phyloP scores from a whole-genome alignment of 192 early-diverging fungal genomes.

The Geosiphon pyriformis region DNA sequence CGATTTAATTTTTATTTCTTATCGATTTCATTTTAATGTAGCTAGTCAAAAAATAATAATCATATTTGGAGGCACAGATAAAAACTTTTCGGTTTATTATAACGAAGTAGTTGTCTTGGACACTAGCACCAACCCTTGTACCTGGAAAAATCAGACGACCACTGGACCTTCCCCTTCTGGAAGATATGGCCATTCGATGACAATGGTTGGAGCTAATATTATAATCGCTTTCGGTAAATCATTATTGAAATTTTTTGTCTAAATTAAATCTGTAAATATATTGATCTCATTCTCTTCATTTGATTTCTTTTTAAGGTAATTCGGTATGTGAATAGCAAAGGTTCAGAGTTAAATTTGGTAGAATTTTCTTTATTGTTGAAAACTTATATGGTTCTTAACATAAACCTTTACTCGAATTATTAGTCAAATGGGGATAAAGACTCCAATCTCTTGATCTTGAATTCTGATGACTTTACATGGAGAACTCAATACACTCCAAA shows the following conservation, averaged over 20 bases:
- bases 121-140: neutral
- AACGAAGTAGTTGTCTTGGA: conserved; percentile 6
- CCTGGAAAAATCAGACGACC: neutral
- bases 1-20: too few species aligned
- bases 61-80: conserved; percentile 8
- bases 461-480: conserved; percentile 3
- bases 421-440: neutral
- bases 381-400: neutral
- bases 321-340: neutral
- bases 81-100: neutral
- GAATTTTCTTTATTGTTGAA: neutral
- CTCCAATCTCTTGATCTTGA: neutral
- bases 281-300: neutral
- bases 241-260: neutral
- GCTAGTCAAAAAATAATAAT: conserved; percentile 9
- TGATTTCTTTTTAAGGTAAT: neutral
- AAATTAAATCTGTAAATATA: too few species aligned
- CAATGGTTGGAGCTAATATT: conserved; percentile 16
- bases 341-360: neutral
- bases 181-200: conserved; percentile 10
- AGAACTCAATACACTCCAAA: neutral
- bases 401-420: neutral
- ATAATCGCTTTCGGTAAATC: conserved; percentile 12
- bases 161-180: neutral
- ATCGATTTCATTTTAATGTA: too few species aligned